Base-by-base conservation (phyloP, 306 rosid species). In the Quercus glauca region DNA sequence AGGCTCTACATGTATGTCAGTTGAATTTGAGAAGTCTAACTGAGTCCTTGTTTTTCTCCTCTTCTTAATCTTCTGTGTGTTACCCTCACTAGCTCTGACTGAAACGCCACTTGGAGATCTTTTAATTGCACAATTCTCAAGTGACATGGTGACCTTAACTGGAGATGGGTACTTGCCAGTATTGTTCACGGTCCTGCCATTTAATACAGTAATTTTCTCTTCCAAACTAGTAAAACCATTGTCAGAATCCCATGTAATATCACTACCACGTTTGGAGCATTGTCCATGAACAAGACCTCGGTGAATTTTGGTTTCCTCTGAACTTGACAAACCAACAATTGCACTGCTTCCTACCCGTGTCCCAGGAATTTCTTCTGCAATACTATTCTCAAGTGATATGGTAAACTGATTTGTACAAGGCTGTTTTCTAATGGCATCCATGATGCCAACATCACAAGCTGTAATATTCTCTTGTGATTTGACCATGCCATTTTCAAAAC, bases 41-140 rank as follows among this genome's bases (percentile, higher is more conserved):
- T 52, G 84, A 73, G 88, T 83, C 75, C 63, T 72, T 64, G 23
- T 78, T 78, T 79, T 78, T 77, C 85, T 85, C 86, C 77, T 71
- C 86, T 77, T 85, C 78, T 84, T 82, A 57, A 73, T 79, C 82
- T 21, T 45, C 73, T 55, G 73, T 69, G 82, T 51, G 64, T 71
- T 85, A 80, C 79, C 89, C 75, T 78, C 77, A 45, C 76, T 80
- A 77, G 77, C 83, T 67, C 78, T 84, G 78, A 65, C 81, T 35
- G 87, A 83, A 72, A 53, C 70, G 73, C 68, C 58, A 67, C 61
- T 79, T 74, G 80, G 76, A 81, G 81, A 76, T n/a, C 37, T 73
- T 75, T 81, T 84, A 8, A 20, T 13, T 72, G 76, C 81, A 82
- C 81, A 81, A 79, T 78, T 79, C 82, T 78, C 91, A 81, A 76